Evolutionary conservation across 2,329 filamentous ascomycete species (phyloP).

Genomic region (Arthroderma sp.): DNA sequence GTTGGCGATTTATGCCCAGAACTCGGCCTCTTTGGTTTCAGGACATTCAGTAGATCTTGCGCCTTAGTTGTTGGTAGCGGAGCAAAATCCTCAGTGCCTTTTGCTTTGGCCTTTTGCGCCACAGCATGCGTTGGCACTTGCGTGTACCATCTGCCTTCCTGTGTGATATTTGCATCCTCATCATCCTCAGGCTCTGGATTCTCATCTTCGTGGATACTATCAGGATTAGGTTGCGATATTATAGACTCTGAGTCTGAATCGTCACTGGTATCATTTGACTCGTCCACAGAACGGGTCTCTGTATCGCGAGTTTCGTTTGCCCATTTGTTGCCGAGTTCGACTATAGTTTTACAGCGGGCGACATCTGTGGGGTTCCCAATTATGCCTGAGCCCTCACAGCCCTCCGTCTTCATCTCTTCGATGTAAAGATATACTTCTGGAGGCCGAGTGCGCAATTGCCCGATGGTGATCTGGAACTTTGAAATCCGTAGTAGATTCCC

Average conservation of each 20-base stretch:
- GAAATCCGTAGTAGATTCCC: constrained; percentile 23
- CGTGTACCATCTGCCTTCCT: neutral
- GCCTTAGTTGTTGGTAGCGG: neutral
- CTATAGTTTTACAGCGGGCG: constrained; percentile 8
- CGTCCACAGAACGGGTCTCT: neutral
- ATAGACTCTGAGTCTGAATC: neutral
- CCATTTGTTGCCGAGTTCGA: constrained; percentile 4
- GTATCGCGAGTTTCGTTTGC: neutral
- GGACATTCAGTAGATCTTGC: neutral
- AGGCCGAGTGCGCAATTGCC: constrained; percentile 8
- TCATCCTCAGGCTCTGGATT: neutral
- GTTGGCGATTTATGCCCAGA: neutral
- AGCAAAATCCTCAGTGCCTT: neutral
- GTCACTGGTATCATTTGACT: neutral
- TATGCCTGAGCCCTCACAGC: constrained; percentile 18
- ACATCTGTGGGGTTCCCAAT: constrained; percentile 20
- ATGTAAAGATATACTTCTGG: constrained; percentile 18
- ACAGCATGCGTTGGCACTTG: neutral
- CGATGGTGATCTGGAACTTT: constrained; percentile 28
- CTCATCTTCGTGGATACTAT: neutral
- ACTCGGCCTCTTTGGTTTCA: neutral
- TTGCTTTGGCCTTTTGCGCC: neutral
- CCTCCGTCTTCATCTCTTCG: constrained; percentile 17
- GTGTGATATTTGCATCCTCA: neutral
- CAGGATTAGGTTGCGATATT: neutral